A percentile compares a stretch with the other conserved stretches of the same genome.
phyloP scores from a whole-genome alignment of 305 asterid species.

The Fraxinus platypoda region DNA sequence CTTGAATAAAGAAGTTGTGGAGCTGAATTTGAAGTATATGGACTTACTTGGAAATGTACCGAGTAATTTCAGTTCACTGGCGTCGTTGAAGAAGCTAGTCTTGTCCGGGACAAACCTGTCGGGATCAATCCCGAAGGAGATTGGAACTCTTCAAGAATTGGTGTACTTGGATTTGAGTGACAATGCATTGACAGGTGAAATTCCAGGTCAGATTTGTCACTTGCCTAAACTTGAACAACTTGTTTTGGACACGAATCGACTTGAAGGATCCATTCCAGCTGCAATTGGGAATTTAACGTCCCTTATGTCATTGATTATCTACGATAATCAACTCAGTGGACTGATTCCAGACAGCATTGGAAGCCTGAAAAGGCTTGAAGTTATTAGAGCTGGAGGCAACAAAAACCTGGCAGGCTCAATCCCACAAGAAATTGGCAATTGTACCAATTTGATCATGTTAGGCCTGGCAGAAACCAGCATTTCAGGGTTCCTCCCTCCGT shows the following conservation, averaged over 20 bases:
- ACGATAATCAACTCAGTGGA: slow-evolving; percentile 69
- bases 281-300: slow-evolving; percentile 56
- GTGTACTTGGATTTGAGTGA: slow-evolving; percentile 61
- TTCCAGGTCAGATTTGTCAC: slow-evolving; percentile 44
- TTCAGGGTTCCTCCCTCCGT: slow-evolving; percentile 74
- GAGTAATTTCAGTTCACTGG: slow-evolving; percentile 42
- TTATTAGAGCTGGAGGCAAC: slow-evolving; percentile 88
- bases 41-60: slow-evolving; percentile 66
- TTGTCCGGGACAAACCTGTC: slow-evolving; percentile 71
- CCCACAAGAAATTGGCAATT: slow-evolving; percentile 74
- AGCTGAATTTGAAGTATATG: slow-evolving; percentile 50
- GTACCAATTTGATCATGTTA: slow-evolving; percentile 55
- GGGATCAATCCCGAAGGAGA: slow-evolving; percentile 54
- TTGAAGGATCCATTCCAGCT: slow-evolving; percentile 54
- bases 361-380: slow-evolving; percentile 48
- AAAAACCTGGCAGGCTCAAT: slow-evolving; percentile 67
- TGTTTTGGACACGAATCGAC: slow-evolving; percentile 50
- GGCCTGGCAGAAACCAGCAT: slow-evolving; percentile 86
- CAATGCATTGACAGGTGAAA: slow-evolving; percentile 63
- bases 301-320: slow-evolving; percentile 47
- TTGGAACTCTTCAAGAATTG: slow-evolving; percentile 45
- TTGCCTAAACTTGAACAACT: slow-evolving; percentile 52
- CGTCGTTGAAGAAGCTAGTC: slow-evolving; percentile 47
- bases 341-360: slow-evolving; percentile 61
- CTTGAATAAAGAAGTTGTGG: slow-evolving; percentile 50